A percentile compares a stretch with the other conserved stretches of the same genome.
Conservation (phyloP, 108 stramenopile species). For the Chaetoceros tenuissimus region DNA sequence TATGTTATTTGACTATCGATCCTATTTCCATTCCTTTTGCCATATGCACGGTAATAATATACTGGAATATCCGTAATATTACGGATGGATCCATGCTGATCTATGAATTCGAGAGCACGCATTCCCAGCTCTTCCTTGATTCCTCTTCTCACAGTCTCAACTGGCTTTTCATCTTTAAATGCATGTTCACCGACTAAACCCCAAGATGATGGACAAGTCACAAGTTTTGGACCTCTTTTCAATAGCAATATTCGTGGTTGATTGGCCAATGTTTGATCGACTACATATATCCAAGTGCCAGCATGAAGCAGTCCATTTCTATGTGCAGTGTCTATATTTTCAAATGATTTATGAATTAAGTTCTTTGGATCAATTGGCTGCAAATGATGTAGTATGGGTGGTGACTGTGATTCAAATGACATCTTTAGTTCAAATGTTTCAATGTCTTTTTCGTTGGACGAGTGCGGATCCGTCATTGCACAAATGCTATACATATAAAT, state of each 20-base stretch:
- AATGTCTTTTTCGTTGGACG: too few relatives aligned
- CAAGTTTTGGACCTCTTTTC: constrained; percentile 4
- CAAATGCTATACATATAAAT: too few relatives aligned
- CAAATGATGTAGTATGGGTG: too few relatives aligned
- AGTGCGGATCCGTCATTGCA: too few relatives aligned
- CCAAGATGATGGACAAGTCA: constrained; percentile 11
- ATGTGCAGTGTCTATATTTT: constrained; percentile 8
- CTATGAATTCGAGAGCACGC: neutral
- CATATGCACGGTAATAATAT: constrained; percentile 7
- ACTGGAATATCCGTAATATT: constrained; percentile 1
- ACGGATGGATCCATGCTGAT: neutral
- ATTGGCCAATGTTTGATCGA: constrained; percentile 15
- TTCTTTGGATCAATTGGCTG: neutral
- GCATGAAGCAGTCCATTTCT: constrained; percentile 7
- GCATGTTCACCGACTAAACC: constrained; percentile 13
- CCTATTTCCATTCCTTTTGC: neutral
- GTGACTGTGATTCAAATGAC: too few relatives aligned
- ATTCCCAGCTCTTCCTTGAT: constrained; percentile 12
- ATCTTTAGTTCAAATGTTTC: too few relatives aligned
- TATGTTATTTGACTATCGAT: constrained; percentile 7
- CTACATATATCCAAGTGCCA: constrained; percentile 6
- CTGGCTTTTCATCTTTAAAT: neutral
- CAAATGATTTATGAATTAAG: neutral
- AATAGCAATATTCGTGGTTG: constrained; percentile 16
- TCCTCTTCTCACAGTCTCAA: constrained; percentile 2